These are phyloP conservation scores for Lasiodiplodia citricola DNA, from an alignment of 2,329 filamentous ascomycete genomes.

Conservation along the genomic window DNA sequence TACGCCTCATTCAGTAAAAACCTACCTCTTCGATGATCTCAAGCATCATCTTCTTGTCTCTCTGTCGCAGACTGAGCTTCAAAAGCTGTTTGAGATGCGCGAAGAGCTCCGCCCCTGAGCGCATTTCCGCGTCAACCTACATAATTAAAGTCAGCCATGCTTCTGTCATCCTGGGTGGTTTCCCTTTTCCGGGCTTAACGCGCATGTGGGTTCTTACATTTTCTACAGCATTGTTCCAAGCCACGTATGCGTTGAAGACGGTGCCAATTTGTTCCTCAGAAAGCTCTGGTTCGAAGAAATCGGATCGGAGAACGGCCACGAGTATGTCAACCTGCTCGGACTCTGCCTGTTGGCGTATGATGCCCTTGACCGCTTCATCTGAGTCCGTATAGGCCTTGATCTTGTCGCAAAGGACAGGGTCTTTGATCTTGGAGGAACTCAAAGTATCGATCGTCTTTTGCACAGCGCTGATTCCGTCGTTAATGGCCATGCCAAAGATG, in stretches of 20 bases:
- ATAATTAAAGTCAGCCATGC: neutral
- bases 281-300: conserved; percentile 74
- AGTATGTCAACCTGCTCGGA: conserved; percentile 81
- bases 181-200: neutral
- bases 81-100: conserved; percentile 93
- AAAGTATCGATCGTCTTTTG: conserved; percentile 86
- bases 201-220: conserved; percentile 55
- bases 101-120: conserved; percentile 88
- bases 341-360: conserved; percentile 74
- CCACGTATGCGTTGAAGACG: conserved; percentile 92
- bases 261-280: conserved; percentile 77
- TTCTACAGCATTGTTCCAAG: conserved; percentile 93
- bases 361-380: conserved; percentile 74
- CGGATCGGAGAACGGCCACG: conserved; percentile 81
- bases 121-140: conserved; percentile 79
- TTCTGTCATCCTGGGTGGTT: neutral
- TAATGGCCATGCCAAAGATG: conserved; percentile 89
- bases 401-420: conserved; percentile 78
- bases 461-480: conserved; percentile 86
- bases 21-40: conserved; percentile 82
- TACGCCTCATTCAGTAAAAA: neutral
- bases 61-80: conserved; percentile 87
- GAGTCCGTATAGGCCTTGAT: conserved; percentile 79
- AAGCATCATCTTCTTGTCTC: conserved; percentile 98
- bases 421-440: conserved; percentile 73